phyloP scores from a whole-genome alignment of 2,329 filamentous ascomycete species.

The Alternaria viburni region DNA sequence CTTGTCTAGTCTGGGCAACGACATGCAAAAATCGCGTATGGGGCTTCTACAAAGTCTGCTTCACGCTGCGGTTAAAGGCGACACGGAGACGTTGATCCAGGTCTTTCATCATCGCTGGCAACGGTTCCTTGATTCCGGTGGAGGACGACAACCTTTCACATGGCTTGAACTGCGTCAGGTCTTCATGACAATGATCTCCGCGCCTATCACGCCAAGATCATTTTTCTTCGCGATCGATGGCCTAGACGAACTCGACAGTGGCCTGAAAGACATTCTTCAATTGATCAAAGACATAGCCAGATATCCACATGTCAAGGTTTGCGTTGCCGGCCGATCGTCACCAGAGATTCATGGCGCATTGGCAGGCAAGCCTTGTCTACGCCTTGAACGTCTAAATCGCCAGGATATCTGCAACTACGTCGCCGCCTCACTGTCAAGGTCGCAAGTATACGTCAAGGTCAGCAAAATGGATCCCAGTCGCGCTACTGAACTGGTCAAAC shows the following conservation, averaged over 20 bases:
- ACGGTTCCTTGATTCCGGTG: not conserved
- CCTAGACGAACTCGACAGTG: not conserved
- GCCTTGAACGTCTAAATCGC: not conserved
- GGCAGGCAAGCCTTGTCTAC: not conserved
- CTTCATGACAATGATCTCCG: not conserved
- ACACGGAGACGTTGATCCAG: not conserved
- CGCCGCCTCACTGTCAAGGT: not conserved
- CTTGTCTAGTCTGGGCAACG: slow-evolving; percentile 39
- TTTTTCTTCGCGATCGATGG: not conserved
- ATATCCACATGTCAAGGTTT: not conserved
- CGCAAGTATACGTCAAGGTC: not conserved
- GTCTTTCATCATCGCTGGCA: not conserved
- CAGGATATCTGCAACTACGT: not conserved
- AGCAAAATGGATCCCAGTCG: not conserved
- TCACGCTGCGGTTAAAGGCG: not conserved
- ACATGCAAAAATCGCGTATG: not conserved
- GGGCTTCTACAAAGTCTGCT: not conserved
- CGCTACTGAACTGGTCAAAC: not conserved
- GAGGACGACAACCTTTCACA: not conserved
- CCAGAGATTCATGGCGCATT: not conserved
- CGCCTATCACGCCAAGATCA: not conserved
- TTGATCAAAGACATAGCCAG: not conserved
- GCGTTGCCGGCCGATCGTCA: not conserved
- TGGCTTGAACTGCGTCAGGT: not conserved
- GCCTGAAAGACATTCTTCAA: not conserved